Percentiles rank a stretch among this genome's conserved stretches.
phyloP scores from a whole-genome alignment of 1,139 yeast genomes.

The Taphrina communis region DNA sequence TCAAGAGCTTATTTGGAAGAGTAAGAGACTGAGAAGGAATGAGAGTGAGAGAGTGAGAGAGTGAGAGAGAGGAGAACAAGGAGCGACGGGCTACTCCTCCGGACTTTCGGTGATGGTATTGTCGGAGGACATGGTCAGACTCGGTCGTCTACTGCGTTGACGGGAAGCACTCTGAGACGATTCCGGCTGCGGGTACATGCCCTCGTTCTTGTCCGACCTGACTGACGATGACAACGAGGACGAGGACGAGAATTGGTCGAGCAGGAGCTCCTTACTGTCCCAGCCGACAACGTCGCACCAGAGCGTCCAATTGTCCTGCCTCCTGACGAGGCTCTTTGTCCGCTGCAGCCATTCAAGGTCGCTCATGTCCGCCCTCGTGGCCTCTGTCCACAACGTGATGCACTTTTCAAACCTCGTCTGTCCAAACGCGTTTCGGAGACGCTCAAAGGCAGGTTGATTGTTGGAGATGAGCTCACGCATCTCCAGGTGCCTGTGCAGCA shows the following conservation, averaged over 20 bases:
- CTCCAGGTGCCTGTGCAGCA: conserved; percentile 36
- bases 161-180: neutral
- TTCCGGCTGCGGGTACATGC: neutral
- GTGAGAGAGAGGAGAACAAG: no score
- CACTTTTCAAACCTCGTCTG: conserved; percentile 1
- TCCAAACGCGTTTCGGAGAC: conserved; percentile 19
- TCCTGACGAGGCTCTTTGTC: conserved; percentile 19
- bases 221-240: neutral
- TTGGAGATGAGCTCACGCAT: conserved; percentile 26
- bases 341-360: conserved; percentile 28
- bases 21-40: no score
- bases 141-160: conserved; percentile 8
- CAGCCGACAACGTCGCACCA: conserved; percentile 39
- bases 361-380: conserved; percentile 26
- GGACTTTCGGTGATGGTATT: conserved; percentile 4
- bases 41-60: no score
- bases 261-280: conserved; percentile 26
- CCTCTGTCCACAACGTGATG: conserved; percentile 22
- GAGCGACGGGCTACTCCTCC: neutral
- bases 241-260: neutral
- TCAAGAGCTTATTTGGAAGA: no score
- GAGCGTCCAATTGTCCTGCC: conserved; percentile 31
- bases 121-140: neutral
- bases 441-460: conserved; percentile 11
- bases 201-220: neutral